Base-by-base conservation (phyloP, 306 rosid genomes). In the Prunus mira region DNA sequence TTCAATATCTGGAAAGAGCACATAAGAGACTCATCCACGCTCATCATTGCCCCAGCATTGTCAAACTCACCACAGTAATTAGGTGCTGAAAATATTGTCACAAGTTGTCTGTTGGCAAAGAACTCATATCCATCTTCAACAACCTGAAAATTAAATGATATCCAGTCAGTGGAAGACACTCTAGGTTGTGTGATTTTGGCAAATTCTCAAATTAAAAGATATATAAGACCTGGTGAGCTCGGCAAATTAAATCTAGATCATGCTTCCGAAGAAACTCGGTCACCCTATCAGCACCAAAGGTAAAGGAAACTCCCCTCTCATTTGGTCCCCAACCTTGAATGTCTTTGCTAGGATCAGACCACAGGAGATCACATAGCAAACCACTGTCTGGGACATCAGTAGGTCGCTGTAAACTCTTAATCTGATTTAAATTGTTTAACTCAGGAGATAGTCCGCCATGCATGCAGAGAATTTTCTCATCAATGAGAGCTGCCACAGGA, bases 121-220 rank as follows among this genome's bases (percentile, higher is more conserved):
- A 91, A 94, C 79, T 94, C 96, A 77, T 94, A 94, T 65, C 98
- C 97, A 58, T 94, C 97, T 85, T 92, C 93, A 74, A 91, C 93
- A 50, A 92, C 98, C 96, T 93, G 87, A 81, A 80, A 70, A 9
- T 54, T n/a, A 20, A 73, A 65, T 68, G 38, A 49, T 14, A 82
- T 27, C 54, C 38, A 76, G 17, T 78, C 2, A 70, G 69, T 28
- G 19, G 54, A 41, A 85, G 47, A 77, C 52, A 54, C 22, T 46
- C 54, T 46, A 46, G 54, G 74, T 50, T 73, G 30, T 49, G 24
- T 56, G 17, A 69, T 69, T 49, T 3, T 56, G 27, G 55, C 18
- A 24, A 50, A 55, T 38, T 69, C 68, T 67, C n/a, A 61, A 38
- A 12, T n/a, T 65, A 27, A 74, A 41, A 74, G 56, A 22, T 28